A percentile compares a stretch with the other conserved stretches of the same genome.
These are phyloP conservation scores for Curvularia verruculosa DNA, from an alignment of 2,329 filamentous ascomycete species.

Conservation along the genomic window DNA sequence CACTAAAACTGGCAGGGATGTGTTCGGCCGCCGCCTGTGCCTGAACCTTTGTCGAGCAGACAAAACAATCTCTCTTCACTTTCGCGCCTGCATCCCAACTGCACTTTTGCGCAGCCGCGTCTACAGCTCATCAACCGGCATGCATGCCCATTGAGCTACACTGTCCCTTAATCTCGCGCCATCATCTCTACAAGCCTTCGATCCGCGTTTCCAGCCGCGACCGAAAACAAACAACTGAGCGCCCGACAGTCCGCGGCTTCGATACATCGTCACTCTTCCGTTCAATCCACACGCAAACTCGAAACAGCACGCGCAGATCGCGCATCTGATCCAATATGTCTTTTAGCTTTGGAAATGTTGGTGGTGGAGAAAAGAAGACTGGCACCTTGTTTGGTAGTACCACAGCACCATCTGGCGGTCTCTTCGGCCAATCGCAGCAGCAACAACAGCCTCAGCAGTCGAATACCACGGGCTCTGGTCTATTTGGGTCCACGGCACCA, in stretches of 20 bases:
- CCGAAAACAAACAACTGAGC: slow-evolving; percentile 22
- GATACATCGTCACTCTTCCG: slow-evolving; percentile 5
- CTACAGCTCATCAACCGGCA: slow-evolving; percentile 8
- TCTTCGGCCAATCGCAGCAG: slow-evolving; percentile 48
- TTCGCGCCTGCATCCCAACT: slow-evolving; percentile 15
- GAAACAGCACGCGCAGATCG: background rate
- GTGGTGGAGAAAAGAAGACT: slow-evolving; percentile 42
- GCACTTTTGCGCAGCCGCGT: slow-evolving; percentile 12
- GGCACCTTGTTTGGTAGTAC: slow-evolving; percentile 48
- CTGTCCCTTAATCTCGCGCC: background rate
- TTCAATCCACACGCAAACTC: background rate
- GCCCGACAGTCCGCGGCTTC: slow-evolving; percentile 8
- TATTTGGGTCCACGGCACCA: slow-evolving; percentile 29
- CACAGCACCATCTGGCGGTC: slow-evolving; percentile 45
- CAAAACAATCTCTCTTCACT: slow-evolving; percentile 19
- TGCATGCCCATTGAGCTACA: slow-evolving; percentile 21
- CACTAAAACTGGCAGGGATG: slow-evolving; percentile 21
- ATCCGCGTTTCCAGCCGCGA: slow-evolving; percentile 26
- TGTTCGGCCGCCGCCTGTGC: slow-evolving; percentile 19
- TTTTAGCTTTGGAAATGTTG: slow-evolving; percentile 38
- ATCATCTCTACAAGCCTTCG: background rate
- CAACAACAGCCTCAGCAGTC: slow-evolving; percentile 19
- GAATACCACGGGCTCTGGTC: slow-evolving; percentile 20
- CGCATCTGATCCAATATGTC: slow-evolving; percentile 30
- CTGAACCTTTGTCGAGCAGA: slow-evolving; percentile 24